A percentile compares a stretch with the other conserved stretches of the same genome.
Conservation (phyloP, 2,329 filamentous ascomycete genomes). For the Verticillium longisporum region DNA sequence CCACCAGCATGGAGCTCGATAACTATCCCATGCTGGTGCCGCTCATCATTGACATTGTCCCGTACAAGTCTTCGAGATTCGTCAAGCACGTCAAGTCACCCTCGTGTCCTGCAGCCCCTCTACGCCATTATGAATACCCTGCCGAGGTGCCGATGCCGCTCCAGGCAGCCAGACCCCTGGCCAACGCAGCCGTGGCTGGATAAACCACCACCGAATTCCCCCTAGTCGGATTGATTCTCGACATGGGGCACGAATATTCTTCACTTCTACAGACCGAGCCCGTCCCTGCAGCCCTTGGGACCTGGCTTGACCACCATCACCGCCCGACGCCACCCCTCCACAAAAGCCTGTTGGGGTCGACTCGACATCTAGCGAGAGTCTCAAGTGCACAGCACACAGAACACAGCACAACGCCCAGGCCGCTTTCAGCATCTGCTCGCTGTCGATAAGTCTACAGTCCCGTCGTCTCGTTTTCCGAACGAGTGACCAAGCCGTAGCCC, state of each 20-base stretch:
- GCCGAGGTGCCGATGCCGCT: not conserved
- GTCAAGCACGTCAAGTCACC: slow-evolving; percentile 2
- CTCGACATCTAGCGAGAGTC: not conserved
- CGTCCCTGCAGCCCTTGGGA: not conserved
- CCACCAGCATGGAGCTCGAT: slow-evolving; percentile 7
- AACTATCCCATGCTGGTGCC: slow-evolving; percentile 14
- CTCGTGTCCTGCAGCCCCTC: not conserved
- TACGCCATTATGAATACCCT: not conserved
- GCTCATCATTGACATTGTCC: slow-evolving; percentile 8
- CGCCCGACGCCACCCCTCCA: not conserved
- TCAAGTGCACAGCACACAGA: not conserved
- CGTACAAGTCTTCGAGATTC: not conserved
- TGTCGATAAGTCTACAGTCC: too few species aligned
- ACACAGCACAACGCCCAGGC: not conserved
- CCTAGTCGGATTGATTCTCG: not conserved
- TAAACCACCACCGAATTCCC: not conserved
- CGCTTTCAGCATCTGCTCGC: too few species aligned
- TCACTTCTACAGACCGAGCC: not conserved
- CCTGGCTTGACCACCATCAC: not conserved
- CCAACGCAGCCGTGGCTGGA: not conserved
- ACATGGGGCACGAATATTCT: not conserved
- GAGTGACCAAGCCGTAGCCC: not conserved
- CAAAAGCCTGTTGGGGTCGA: not conserved
- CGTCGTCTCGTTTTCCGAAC: not conserved
- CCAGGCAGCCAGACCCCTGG: not conserved